Evolutionary conservation across 129 eudicot species (phyloP).

Genomic region (Lactuca saligna): DNA sequence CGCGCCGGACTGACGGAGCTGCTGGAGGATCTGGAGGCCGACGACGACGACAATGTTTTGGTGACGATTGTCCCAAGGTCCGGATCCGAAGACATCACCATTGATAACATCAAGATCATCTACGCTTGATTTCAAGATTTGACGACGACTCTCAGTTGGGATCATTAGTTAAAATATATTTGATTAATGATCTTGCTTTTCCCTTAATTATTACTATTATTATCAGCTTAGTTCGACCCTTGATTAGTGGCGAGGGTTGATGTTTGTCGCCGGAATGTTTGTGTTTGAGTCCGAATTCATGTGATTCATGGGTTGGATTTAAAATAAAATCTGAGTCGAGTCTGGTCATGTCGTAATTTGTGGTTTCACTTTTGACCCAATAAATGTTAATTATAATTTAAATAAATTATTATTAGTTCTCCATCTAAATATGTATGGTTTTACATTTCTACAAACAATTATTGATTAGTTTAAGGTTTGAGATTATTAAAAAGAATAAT

Average conservation of each 20-base stretch:
- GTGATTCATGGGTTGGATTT: slow-evolving; percentile 3
- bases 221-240: background rate
- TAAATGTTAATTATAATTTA: background rate
- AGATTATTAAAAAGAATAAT: too few relatives aligned
- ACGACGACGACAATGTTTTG: slow-evolving; percentile 48
- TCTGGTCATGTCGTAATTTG: background rate
- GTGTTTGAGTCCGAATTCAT: slow-evolving; percentile 6
- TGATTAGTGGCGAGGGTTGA: slow-evolving; percentile 2
- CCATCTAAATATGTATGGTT: background rate
- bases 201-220: background rate
- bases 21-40: slow-evolving; percentile 59
- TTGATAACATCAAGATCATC: slow-evolving; percentile 52
- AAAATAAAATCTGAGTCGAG: slow-evolving; percentile 4
- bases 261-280: slow-evolving; percentile 8
- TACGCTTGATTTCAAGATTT: slow-evolving; percentile 21
- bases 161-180: background rate
- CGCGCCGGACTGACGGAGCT: slow-evolving; percentile 55
- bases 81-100: slow-evolving; percentile 39
- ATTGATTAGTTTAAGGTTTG: background rate
- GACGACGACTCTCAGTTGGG: slow-evolving; percentile 14
- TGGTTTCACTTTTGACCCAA: slow-evolving; percentile 5
- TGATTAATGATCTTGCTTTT: background rate
- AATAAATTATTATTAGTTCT: background rate
- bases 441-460: background rate
- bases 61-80: slow-evolving; percentile 53